Percentiles rank a stretch among this genome's conserved stretches.
Evolutionary conservation across 208 protist genomes (phyloP).

Genomic region (Histomonas meleagridis): DNA sequence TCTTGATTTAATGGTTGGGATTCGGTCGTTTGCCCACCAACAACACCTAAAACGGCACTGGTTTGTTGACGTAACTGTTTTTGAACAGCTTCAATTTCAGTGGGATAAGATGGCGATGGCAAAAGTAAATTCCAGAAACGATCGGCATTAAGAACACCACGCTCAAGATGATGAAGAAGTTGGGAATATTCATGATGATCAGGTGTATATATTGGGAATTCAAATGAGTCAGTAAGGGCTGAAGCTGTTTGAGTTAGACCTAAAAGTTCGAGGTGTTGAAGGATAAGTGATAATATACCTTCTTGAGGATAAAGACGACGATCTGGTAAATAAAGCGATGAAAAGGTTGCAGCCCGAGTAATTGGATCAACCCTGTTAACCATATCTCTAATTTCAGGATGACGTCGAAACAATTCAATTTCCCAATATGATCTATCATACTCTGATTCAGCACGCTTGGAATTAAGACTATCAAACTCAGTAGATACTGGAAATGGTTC

Average conservation of each 20-base stretch:
- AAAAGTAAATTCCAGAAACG: neutral
- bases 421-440: conserved; percentile 29
- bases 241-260: neutral
- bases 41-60: neutral
- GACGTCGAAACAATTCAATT: neutral
- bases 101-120: neutral
- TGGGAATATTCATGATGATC: neutral
- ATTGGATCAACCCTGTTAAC: neutral
- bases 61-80: neutral
- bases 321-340: neutral
- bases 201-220: neutral
- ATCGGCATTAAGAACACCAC: neutral
- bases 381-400: conserved; percentile 28
- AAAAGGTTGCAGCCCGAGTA: neutral
- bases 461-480: neutral
- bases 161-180: conserved; percentile 20
- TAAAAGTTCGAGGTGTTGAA: neutral
- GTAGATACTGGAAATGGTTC: neutral
- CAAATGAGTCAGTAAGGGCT: neutral
- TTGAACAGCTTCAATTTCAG: neutral
- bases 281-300: neutral
- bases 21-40: neutral
- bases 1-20: neutral
- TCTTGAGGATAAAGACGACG: neutral
- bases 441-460: neutral